Base-by-base conservation (phyloP, 495 filamentous ascomycete genomes). In the Pyrenula massariospora region DNA sequence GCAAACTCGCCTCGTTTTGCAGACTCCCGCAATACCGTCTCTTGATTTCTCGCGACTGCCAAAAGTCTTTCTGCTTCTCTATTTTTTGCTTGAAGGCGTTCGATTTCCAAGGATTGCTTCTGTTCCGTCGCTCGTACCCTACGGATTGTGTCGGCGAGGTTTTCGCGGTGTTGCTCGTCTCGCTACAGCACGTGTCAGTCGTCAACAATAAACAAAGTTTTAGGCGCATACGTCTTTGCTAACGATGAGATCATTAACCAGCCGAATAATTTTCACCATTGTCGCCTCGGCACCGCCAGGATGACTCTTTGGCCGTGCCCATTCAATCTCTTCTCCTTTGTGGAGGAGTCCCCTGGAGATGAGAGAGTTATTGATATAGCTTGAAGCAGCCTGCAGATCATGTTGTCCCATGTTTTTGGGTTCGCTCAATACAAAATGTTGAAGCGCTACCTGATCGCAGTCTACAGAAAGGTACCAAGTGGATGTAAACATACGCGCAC, bases 291-390 rank as follows among this genome's bases (percentile, higher is more conserved):
- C 66, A 19, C 78, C 82, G 21, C 79, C 83, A 25, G 86, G 83
- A 53, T 74, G 78, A 58, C 80, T 79, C 52, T 84, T 81, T 12
- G 89, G 89, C 25, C 80, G 71, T 58, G 87, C 84, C 66, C 97
- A 98, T 65, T 95, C 83, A 68, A 98, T 93, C 25, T 79, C 79
- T 57, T 81, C 77, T 60, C 89, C 87, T 83, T 88, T 86, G 64
- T 87, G 86, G 11, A 97, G 72, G 21, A 98, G 77, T 20, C 93
- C 93, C 48, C 93, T 84, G 2, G 92, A 89, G 31, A 96, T 80
- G 25, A 98, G 77, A 57, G 95, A 84, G 67, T 96, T 96, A 74
- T 98, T 98, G 72, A 98, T 87, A 71, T 97, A 97, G 51, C 83
- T 82, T 56, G 92, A 95, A 23, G 93, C 93, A 56, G 89, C 89